Conservation (phyloP, 2,329 filamentous ascomycete genomes). For the Incumbomyces delicatus region DNA sequence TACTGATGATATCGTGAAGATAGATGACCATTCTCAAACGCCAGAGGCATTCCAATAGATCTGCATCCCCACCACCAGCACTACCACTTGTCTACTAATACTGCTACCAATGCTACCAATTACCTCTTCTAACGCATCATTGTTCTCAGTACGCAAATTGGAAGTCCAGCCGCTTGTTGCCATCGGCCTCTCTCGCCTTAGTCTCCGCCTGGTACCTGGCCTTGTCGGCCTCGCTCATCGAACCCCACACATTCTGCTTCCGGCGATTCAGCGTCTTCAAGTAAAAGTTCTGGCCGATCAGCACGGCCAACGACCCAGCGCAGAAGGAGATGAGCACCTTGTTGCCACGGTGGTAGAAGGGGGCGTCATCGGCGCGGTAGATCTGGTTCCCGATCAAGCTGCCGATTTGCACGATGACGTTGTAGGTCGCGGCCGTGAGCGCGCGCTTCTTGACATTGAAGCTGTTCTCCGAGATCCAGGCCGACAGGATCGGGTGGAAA, state of each 20-base stretch:
- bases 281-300: slow-evolving; percentile 37
- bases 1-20: too few relatives aligned
- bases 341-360: slow-evolving; percentile 47
- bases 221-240: slow-evolving; percentile 37
- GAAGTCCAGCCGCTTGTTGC: slow-evolving; percentile 44
- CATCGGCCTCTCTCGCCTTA: slow-evolving; percentile 35
- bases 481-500: slow-evolving; percentile 51
- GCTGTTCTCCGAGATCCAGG: slow-evolving; percentile 52
- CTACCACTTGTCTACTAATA: too few relatives aligned
- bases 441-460: slow-evolving; percentile 53
- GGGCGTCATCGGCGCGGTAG: slow-evolving; percentile 42
- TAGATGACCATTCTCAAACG: too few relatives aligned
- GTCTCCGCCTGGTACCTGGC: slow-evolving; percentile 38
- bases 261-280: slow-evolving; percentile 31
- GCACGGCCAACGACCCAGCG: slow-evolving; percentile 36
- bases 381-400: slow-evolving; percentile 28
- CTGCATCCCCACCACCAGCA: too few relatives aligned
- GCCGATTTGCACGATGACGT: slow-evolving; percentile 27
- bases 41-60: too few relatives aligned
- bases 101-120: too few relatives aligned
- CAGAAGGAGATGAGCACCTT: slow-evolving; percentile 44
- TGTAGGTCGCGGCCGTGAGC: slow-evolving; percentile 42
- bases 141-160: slow-evolving; percentile 35
- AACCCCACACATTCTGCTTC: slow-evolving; percentile 39
- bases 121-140: too few relatives aligned